phyloP scores from a whole-genome alignment of 192 early-diverging fungal species.

The Coemansia sp. region DNA sequence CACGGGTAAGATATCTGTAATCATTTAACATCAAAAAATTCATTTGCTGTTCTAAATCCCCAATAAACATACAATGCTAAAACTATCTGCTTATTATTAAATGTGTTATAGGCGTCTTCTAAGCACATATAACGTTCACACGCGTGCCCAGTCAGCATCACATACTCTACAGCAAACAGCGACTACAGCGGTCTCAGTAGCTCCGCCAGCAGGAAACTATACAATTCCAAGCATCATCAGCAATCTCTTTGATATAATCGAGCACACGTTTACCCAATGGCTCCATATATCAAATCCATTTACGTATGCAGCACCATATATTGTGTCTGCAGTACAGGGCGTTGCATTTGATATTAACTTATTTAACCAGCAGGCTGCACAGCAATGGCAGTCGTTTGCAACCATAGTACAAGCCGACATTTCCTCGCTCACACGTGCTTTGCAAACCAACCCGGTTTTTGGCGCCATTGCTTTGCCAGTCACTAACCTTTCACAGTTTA shows the following conservation, averaged over 20 bases:
- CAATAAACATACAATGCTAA: too few species aligned
- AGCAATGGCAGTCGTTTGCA: conserved; percentile 3
- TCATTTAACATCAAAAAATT: too few species aligned
- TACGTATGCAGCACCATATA: background rate
- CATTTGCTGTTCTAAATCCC: too few species aligned
- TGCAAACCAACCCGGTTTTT: conserved; percentile 24
- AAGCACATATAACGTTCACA: too few species aligned
- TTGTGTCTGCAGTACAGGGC: conserved; percentile 6
- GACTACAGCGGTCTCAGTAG: too few species aligned
- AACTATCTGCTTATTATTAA: too few species aligned
- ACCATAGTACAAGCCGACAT: conserved; percentile 9
- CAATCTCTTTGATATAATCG: background rate
- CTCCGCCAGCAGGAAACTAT: too few species aligned
- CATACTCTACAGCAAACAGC: too few species aligned
- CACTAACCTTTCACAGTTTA: conserved; percentile 32
- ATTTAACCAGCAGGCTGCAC: conserved; percentile 13
- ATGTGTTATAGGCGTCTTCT: too few species aligned
- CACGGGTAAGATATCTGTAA: too few species aligned
- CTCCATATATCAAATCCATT: background rate
- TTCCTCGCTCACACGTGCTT: conserved; percentile 2
- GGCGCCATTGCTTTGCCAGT: conserved; percentile 27
- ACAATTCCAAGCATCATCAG: background rate
- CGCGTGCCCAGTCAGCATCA: too few species aligned
- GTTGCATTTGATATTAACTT: conserved; percentile 2
- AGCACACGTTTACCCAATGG: background rate